Evolutionary conservation across 129 eudicot genomes (phyloP).

Genomic region (Chrysanthemum seticuspe): DNA sequence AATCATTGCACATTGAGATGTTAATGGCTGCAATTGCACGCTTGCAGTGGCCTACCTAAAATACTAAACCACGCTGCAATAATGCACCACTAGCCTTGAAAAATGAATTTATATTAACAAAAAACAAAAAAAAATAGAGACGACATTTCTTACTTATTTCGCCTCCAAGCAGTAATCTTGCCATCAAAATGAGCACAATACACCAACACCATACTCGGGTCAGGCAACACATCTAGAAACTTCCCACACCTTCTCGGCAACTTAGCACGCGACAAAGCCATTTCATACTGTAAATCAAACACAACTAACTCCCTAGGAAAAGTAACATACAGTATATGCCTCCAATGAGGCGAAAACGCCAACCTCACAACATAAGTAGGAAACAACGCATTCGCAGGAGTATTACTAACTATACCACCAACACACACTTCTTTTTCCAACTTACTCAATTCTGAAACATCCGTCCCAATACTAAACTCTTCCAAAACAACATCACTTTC

Average conservation of each 20-base stretch:
- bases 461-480: slow-evolving; percentile 57
- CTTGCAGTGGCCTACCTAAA: neutral
- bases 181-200: slow-evolving; percentile 94
- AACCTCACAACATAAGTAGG: slow-evolving; percentile 60
- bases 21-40: neutral
- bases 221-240: slow-evolving; percentile 82
- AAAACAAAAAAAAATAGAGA: neutral
- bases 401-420: slow-evolving; percentile 19
- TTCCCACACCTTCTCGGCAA: slow-evolving; percentile 86
- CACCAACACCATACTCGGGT: slow-evolving; percentile 58
- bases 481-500: slow-evolving; percentile 62
- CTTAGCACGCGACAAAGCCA: slow-evolving; percentile 46
- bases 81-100: neutral
- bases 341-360: slow-evolving; percentile 86
- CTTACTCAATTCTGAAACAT: slow-evolving; percentile 53
- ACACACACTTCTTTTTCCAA: slow-evolving; percentile 56
- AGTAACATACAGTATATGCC: slow-evolving; percentile 59
- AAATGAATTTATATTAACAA: neutral
- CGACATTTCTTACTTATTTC: slow-evolving; percentile 62
- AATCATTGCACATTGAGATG: neutral
- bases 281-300: slow-evolving; percentile 81
- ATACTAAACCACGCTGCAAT: neutral
- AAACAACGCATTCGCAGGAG: slow-evolving; percentile 58
- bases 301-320: slow-evolving; percentile 90
- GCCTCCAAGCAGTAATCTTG: slow-evolving; percentile 73